Evolutionary conservation across 148 eudicot species (phyloP), one percentile per base, ranked within the genome.

Genomic region (Limonium bicolor): DNA sequence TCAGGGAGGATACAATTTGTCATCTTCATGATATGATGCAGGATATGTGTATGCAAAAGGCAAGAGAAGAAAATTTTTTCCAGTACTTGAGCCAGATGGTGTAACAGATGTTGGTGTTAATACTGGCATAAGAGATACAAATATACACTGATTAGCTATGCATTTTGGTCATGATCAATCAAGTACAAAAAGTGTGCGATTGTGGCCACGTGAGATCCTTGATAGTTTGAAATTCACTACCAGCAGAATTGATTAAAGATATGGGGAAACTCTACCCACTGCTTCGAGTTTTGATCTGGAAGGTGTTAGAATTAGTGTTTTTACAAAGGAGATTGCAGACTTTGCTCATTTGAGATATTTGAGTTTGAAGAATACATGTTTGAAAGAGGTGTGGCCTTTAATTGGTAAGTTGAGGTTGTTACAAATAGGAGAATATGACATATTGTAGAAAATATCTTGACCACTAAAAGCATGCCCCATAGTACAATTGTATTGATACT

Each of bases 241-340:
- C n/a, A n/a, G n/a, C n/a, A n/a, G n/a, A n/a, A n/a, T n/a, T 7
- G 8, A 17, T 41, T 1, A 17, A 37, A 39, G 24, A 13, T 23
- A 53, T 10, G 1, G 6, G 22, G 22, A 40, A 19, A n/a, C n/a
- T n/a, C n/a, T 40, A 19, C 22, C 44, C 44, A 6, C 4, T 37
- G 12, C 20, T 37, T 37, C 20, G 41, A 37, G 64, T 60, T 6
- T 52, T 52, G 52, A 52, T 14, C 50, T 60, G 15, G 20, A 37
- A 22, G 33, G 33, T 23, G 31, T 47, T n/a, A 5, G 4, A 0
- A 44, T 45, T 1, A n/a, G n/a, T n/a, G 4, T 29, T 10, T 11
- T 23, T 12, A 46, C 51, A 36, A 21, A 46, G 10, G 48, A 19
- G 3, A 19, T 36, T 17, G 41, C 31, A 14, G 22, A 31, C 29